A percentile compares a stretch with the other conserved stretches of the same genome.
phyloP scores from a whole-genome alignment of 2,329 filamentous ascomycete genomes.

The Annulohypoxylon truncatum region DNA sequence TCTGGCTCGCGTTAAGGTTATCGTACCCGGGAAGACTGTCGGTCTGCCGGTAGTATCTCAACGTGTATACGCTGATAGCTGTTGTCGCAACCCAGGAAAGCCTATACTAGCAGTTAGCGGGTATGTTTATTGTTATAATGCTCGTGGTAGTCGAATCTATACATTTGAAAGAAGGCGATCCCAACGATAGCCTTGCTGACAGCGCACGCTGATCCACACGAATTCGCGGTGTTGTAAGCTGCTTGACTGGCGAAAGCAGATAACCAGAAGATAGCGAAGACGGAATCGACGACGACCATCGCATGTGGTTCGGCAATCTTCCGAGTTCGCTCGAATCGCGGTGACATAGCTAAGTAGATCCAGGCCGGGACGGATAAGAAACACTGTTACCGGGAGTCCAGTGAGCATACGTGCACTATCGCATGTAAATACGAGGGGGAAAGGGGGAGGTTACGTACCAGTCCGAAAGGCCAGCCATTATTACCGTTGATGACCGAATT shows the following conservation, averaged over 20 bases:
- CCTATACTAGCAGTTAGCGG: slow-evolving; percentile 52
- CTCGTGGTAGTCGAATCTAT: slow-evolving; percentile 44
- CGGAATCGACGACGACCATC: slow-evolving; percentile 68
- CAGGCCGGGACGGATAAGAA: slow-evolving; percentile 73
- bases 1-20: slow-evolving; percentile 56
- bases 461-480: slow-evolving; percentile 72
- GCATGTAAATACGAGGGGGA: background rate
- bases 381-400: slow-evolving; percentile 59
- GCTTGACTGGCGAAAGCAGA: slow-evolving; percentile 75
- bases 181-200: slow-evolving; percentile 73
- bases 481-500: slow-evolving; percentile 65
- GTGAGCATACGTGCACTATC: slow-evolving; percentile 20
- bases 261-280: slow-evolving; percentile 72
- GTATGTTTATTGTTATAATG: background rate
- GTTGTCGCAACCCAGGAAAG: slow-evolving; percentile 66
- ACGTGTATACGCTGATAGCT: slow-evolving; percentile 68
- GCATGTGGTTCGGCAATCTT: slow-evolving; percentile 71
- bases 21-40: slow-evolving; percentile 72
- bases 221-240: slow-evolving; percentile 67
- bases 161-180: slow-evolving; percentile 72
- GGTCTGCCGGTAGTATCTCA: slow-evolving; percentile 72
- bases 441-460: slow-evolving; percentile 60
- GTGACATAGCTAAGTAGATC: slow-evolving; percentile 73
- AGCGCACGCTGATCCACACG: slow-evolving; percentile 67
- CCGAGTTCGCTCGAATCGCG: slow-evolving; percentile 70